These are phyloP conservation scores for Leptographium procerum DNA, from an alignment of 2,329 filamentous ascomycete genomes.

Conservation along the genomic window DNA sequence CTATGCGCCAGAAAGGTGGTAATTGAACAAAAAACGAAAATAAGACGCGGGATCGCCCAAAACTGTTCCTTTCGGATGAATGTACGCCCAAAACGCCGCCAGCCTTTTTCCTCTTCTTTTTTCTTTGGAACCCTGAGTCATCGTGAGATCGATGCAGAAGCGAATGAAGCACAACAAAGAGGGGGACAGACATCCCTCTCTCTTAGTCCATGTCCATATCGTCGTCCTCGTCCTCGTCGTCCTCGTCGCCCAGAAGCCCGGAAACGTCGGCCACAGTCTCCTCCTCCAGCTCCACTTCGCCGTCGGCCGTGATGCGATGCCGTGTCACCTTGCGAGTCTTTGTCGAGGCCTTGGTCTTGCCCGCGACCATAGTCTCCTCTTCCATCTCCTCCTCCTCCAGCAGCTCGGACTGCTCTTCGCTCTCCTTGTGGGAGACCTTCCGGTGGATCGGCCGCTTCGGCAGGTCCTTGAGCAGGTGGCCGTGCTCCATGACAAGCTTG, in stretches of 20 bases:
- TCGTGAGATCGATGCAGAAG: background rate
- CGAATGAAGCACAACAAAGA: background rate
- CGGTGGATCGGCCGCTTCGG: conserved; percentile 9
- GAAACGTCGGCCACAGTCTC: conserved; percentile 14
- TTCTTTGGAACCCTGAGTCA: background rate
- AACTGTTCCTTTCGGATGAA: background rate
- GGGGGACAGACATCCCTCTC: background rate
- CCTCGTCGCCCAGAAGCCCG: conserved; percentile 13
- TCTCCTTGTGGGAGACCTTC: conserved; percentile 29
- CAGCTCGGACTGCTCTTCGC: conserved; percentile 8
- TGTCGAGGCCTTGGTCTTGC: conserved; percentile 13
- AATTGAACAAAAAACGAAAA: background rate
- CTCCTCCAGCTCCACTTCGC: conserved; percentile 26
- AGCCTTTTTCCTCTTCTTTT: background rate
- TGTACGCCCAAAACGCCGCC: conserved; percentile 1
- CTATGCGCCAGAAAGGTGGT: background rate
- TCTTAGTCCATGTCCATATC: conserved; percentile 28
- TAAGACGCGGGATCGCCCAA: background rate
- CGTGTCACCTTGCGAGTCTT: conserved; percentile 24
- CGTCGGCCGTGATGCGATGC: conserved; percentile 24
- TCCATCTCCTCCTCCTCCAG: conserved; percentile 17
- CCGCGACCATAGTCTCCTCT: conserved; percentile 17
- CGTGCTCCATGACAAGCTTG: conserved; percentile 82
- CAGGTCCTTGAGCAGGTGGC: conserved; percentile 68
- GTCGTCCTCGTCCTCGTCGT: conserved; percentile 11